Base-by-base conservation (phyloP, 495 filamentous ascomycete genomes). In the Penicillium atrosanguineum region DNA sequence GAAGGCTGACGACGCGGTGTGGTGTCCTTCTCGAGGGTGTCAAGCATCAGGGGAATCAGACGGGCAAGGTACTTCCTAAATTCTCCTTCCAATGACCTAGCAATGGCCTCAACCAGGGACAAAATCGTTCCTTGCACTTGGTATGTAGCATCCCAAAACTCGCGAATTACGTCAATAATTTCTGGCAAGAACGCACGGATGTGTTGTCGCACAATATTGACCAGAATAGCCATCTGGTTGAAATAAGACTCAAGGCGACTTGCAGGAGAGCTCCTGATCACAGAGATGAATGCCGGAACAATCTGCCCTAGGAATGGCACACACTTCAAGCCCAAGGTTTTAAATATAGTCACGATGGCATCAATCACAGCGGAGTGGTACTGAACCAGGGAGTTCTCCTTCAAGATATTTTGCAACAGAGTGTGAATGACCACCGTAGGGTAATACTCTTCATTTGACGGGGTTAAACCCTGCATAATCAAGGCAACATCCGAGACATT, bases 331-430 rank as follows among this genome's bases (percentile, higher is more conserved):
- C 94, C 94, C 46, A 97, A 75, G 7, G 95, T 97, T 60, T 93
- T 90, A 72, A 97, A 99, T 48, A 97, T 97, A 50, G 88, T 95
- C 83, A 99, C 97, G 56, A 99, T 93, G 1, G 95, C 93, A 68
- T 97, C 94, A 52, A 99, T 91, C n/a, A 97, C 94, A 8, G 86
- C 86, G 3, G 91, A 94, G 63, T 99, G 94, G 61, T 95, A 90
- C 57, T 93, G 87, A 6, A 84, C 79, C 42, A 97, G 72, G 2
- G 94, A 96, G 39, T 83, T 84, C 62, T 99, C 94, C 57, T 90
- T 90, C 39, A 99, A 71, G 49, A 99, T 89, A 47, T 77, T 81
- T 46, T 90, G 86, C 64, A 97, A 83, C 41, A 99, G 75, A 1
- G 93, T 93, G 60, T 95, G 94, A 62, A 99, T 96, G 38, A 97